Evolutionary conservation across 305 asterid species (phyloP), one percentile per base, ranked within the genome.

Genomic region (Rubia peregrina): DNA sequence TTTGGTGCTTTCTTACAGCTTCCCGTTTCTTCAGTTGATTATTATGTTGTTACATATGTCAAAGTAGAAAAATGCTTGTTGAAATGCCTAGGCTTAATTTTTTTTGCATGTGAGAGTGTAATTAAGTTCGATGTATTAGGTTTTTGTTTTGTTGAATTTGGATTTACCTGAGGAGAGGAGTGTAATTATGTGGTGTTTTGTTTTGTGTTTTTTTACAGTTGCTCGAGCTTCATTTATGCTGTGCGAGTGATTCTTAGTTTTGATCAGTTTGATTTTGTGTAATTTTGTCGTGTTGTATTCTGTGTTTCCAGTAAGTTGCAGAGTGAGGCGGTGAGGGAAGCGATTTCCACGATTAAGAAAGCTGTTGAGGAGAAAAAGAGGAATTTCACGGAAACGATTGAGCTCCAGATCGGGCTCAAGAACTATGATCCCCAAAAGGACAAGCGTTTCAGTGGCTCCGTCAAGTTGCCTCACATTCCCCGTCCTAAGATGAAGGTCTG

Each of bases 341-440:
- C 78, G 1, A 70, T 77, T 7, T 0, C 67, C n/a, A 41, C n/a
- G 43, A 69, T 77, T 33, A 42, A 65, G 73, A 33, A 13, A 16
- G 75, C 64, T 12, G 57, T 63, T 1, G 74, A 69, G 57, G 76
- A 76, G 6, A 77, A 77, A 24, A 65, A 69, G 17, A 68, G 75
- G 16, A 77, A 77, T 22, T 77, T 77, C 41, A 77, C 75, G 0
- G 73, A 77, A 59, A 77, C 81, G 3, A 61, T 77, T 73, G 81
- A 77, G 67, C 81, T 77, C 30, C 81, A 77, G 69, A 73, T 77
- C 49, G 78, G 81, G 0, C 38, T 77, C 61, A 77, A 77, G 51
- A 77, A 77, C 70, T 77, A 77, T 49, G 81, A 77, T 21, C 81
- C 81, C 11, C 81, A 77, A 22, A 77, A 73, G 65, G 81, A 77